A percentile compares a stretch with the other conserved stretches of the same genome.
Evolutionary conservation across 78 protist species (phyloP).

Genomic region (Cavenderia fasciculata): DNA sequence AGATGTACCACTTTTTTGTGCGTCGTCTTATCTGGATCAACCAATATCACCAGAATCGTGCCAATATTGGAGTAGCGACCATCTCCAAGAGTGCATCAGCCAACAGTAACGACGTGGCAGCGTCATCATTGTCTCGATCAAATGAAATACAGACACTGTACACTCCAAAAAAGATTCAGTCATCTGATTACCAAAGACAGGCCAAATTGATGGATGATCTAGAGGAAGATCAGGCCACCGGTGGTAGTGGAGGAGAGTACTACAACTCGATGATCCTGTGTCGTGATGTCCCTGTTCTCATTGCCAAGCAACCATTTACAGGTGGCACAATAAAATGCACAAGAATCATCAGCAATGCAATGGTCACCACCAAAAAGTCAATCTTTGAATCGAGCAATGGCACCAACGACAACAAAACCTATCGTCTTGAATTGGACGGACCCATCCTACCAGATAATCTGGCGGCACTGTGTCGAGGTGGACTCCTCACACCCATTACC

Average conservation of each 20-base stretch:
- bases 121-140: not conserved
- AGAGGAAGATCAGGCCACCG: not conserved
- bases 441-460: conserved; percentile 35
- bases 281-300: conserved; percentile 32
- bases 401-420: not conserved
- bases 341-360: conserved; percentile 13
- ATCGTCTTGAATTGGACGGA: conserved; percentile 42
- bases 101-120: not conserved
- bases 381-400: not conserved
- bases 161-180: not conserved
- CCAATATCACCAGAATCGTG: not conserved
- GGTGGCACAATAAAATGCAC: conserved; percentile 18
- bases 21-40: conserved; percentile 1
- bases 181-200: not conserved
- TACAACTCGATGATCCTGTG: not conserved
- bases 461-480: not conserved
- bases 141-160: not conserved
- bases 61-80: too few relatives aligned
- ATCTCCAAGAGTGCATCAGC: not conserved
- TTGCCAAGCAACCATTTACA: conserved; percentile 14
- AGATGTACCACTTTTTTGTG: not conserved
- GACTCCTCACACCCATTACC: not conserved
- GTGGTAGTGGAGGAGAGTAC: not conserved
- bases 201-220: not conserved
- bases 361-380: conserved; percentile 3